phyloP scores from a whole-genome alignment of 1,139 yeast genomes.

The Torulaspora globosa region DNA sequence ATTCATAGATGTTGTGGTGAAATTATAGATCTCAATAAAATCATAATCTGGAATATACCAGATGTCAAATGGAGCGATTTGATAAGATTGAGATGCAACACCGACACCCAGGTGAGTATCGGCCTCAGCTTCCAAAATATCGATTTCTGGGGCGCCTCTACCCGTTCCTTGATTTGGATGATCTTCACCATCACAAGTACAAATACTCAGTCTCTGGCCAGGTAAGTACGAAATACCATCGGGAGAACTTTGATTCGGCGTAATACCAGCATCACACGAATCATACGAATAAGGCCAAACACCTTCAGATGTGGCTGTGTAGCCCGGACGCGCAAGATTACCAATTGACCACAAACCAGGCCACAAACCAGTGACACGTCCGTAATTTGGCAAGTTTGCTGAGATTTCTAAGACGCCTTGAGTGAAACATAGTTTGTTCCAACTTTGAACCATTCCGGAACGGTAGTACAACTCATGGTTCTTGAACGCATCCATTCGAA shows the following conservation, averaged over 20 bases:
- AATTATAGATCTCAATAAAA: constrained; percentile 60
- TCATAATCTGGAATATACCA: constrained; percentile 84
- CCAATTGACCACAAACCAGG: constrained; percentile 92
- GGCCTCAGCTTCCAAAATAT: constrained; percentile 72
- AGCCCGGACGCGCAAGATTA: constrained; percentile 81
- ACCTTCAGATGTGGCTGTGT: constrained; percentile 72
- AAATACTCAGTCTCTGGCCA: constrained; percentile 65
- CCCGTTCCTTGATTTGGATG: constrained; percentile 80
- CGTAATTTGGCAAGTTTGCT: constrained; percentile 67
- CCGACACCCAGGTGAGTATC: constrained; percentile 50
- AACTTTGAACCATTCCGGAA: constrained; percentile 79
- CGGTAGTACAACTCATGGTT: constrained; percentile 72
- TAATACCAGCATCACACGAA: constrained; percentile 80
- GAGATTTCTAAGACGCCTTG: constrained; percentile 70
- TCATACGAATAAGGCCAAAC: constrained; percentile 88
- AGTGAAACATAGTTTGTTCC: constrained; percentile 80
- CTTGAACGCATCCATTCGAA: constrained; percentile 69
- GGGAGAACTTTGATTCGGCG: constrained; percentile 79
- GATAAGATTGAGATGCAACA: constrained; percentile 75
- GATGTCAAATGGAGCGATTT: constrained; percentile 79
- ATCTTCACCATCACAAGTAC: constrained; percentile 71
- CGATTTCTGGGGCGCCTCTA: constrained; percentile 89
- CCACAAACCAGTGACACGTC: constrained; percentile 73
- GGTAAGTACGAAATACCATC: constrained; percentile 78
- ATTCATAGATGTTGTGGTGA: constrained; percentile 62